Percentiles rank a stretch among this genome's conserved stretches.
phyloP scores from a whole-genome alignment of 2,329 filamentous ascomycete species.

The Exophiala dermatitidis region DNA sequence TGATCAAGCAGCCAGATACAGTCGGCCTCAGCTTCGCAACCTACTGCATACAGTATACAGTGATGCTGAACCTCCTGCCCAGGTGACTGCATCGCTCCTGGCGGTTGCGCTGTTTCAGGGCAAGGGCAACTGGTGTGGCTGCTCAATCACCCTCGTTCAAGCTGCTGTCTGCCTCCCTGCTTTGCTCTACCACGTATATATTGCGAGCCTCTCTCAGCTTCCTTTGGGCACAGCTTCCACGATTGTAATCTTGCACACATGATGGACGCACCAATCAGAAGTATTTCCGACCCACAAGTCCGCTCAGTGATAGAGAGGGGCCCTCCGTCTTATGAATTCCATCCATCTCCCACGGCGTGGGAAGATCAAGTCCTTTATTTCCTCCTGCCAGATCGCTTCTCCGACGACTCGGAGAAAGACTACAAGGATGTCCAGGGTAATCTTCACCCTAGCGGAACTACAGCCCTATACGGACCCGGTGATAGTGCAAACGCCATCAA shows the following conservation, averaged over 20 bases:
- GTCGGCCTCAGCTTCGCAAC: no score
- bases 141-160: no score
- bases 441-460: not conserved
- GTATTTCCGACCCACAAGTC: constrained; percentile 1
- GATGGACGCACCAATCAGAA: not conserved
- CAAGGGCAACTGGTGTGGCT: no score
- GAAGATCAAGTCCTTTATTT: constrained; percentile 17
- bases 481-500: constrained; percentile 8
- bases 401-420: constrained; percentile 1
- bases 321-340: constrained; percentile 3
- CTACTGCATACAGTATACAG: no score
- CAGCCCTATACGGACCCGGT: not conserved
- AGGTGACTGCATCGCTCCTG: no score
- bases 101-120: no score
- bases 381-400: constrained; percentile 19
- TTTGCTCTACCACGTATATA: not conserved
- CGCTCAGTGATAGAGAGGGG: constrained; percentile 2
- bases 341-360: constrained; percentile 7
- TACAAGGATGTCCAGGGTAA: constrained; percentile 5
- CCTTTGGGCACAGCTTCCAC: not conserved
- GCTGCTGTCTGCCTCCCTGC: no score
- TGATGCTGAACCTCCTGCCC: no score
- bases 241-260: not conserved
- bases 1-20: no score
- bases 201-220: not conserved